Percentiles rank a stretch among this genome's conserved stretches.
Conservation (phyloP, 2,329 filamentous ascomycete genomes). For the Pyrenophora seminiperda region DNA sequence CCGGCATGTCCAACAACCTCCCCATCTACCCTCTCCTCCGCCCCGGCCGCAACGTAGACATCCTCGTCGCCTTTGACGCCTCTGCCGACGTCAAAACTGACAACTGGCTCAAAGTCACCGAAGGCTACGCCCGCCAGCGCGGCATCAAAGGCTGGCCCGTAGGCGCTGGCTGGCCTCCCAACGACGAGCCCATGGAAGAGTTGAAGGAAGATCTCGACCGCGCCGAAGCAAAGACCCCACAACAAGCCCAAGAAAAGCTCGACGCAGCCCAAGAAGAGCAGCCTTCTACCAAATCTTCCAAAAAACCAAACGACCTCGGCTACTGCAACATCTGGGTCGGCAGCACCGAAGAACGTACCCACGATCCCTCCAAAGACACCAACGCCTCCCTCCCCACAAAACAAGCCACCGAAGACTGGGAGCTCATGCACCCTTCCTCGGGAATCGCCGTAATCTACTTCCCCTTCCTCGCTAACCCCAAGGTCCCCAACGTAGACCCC, state of each 20-base stretch:
- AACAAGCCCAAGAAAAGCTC: constrained; percentile 68
- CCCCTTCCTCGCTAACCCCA: constrained; percentile 82
- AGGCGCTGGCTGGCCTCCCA: constrained; percentile 88
- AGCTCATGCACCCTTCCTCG: constrained; percentile 75
- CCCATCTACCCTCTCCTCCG: constrained; percentile 93
- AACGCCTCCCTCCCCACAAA: constrained; percentile 39
- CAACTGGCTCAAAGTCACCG: constrained; percentile 93
- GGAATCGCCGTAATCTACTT: constrained; percentile 91
- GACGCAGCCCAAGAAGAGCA: constrained; percentile 57
- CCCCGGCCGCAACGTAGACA: constrained; percentile 84
- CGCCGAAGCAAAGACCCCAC: constrained; percentile 65
- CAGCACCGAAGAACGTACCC: constrained; percentile 72
- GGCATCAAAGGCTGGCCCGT: constrained; percentile 94
- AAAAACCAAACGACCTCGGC: constrained; percentile 63
- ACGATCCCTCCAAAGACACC: constrained; percentile 37
- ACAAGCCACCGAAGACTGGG: constrained; percentile 64
- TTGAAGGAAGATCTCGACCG: constrained; percentile 69
- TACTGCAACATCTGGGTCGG: constrained; percentile 98
- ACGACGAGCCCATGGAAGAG: constrained; percentile 62
- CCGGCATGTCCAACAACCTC: constrained; percentile 97
- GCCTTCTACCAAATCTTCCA: constrained; percentile 35
- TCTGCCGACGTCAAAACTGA: constrained; percentile 91
- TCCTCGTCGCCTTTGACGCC: constrained; percentile 91
- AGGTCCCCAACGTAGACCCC: constrained; percentile 81
- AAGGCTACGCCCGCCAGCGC: constrained; percentile 89